Percentiles rank a stretch among this genome's conserved stretches.
phyloP scores from a whole-genome alignment of 179 eudicot genomes.

The Vitellaria paradoxa region DNA sequence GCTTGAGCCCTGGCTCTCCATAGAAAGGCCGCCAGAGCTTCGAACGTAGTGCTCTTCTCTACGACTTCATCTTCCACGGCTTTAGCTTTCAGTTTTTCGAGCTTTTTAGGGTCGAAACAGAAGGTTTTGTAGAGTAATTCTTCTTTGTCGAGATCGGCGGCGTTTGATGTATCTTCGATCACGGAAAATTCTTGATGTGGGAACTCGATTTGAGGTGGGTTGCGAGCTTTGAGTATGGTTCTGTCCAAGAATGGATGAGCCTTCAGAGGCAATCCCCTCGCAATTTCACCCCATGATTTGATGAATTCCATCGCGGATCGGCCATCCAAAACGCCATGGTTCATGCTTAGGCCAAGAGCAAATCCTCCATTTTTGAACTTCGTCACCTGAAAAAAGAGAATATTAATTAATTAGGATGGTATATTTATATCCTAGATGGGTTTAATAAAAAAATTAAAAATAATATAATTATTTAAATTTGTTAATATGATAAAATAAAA shows the following conservation, averaged over 20 bases:
- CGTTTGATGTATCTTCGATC: no score
- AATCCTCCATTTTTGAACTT: constrained; percentile 76
- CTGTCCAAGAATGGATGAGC: constrained; percentile 54
- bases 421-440: not conserved
- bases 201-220: constrained; percentile 51
- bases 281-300: constrained; percentile 61
- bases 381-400: constrained; percentile 42
- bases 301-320: constrained; percentile 61
- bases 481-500: no score
- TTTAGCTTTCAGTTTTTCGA: constrained; percentile 37
- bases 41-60: constrained; percentile 42
- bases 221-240: constrained; percentile 36
- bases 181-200: not conserved
- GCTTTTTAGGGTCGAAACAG: not conserved
- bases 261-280: constrained; percentile 46
- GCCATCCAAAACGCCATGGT: constrained; percentile 63
- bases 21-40: constrained; percentile 50
- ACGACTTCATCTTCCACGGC: constrained; percentile 37
- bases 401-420: not conserved
- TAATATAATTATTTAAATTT: no score
- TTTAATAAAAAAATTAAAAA: not conserved
- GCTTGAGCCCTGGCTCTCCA: constrained; percentile 57
- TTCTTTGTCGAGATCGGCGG: no score
- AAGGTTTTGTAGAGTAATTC: no score
- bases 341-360: constrained; percentile 48